Evolutionary conservation across 2,329 filamentous ascomycete species (phyloP).

Genomic region (Herpotrichia juniperi): DNA sequence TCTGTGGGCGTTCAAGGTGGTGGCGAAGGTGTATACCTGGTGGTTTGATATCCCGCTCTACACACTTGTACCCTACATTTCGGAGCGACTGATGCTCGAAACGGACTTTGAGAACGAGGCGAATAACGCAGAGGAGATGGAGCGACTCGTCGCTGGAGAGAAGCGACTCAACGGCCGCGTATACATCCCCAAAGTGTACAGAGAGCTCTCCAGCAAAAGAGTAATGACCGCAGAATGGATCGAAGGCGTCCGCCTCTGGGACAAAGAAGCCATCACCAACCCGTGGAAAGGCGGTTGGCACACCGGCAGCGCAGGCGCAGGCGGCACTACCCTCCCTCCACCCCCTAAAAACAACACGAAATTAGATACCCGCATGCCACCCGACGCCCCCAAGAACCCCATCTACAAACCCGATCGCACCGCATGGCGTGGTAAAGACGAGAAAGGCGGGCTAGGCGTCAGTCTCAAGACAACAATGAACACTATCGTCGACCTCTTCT

Average conservation of each 20-base stretch:
- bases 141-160: slow-evolving; percentile 74
- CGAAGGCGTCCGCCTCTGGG: slow-evolving; percentile 90
- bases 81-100: slow-evolving; percentile 87
- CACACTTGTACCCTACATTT: slow-evolving; percentile 88
- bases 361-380: slow-evolving; percentile 33
- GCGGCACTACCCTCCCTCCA: slow-evolving; percentile 66
- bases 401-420: slow-evolving; percentile 80
- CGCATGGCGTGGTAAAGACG: slow-evolving; percentile 74
- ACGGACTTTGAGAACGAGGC: slow-evolving; percentile 96
- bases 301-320: slow-evolving; percentile 77
- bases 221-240: slow-evolving; percentile 98
- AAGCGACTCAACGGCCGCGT: slow-evolving; percentile 78
- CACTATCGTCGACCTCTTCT: slow-evolving; percentile 95
- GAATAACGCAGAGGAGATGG: slow-evolving; percentile 85
- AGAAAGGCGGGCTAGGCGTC: slow-evolving; percentile 82
- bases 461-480: slow-evolving; percentile 88
- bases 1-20: slow-evolving; percentile 92
- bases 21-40: slow-evolving; percentile 80
- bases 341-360: slow-evolving; percentile 40
- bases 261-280: slow-evolving; percentile 79
- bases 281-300: slow-evolving; percentile 80
- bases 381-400: slow-evolving; percentile 52
- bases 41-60: slow-evolving; percentile 95
- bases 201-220: slow-evolving; percentile 79
- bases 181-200: slow-evolving; percentile 85